phyloP scores from a whole-genome alignment of 78 protist genomes.

The Cavenderia fasciculata region DNA sequence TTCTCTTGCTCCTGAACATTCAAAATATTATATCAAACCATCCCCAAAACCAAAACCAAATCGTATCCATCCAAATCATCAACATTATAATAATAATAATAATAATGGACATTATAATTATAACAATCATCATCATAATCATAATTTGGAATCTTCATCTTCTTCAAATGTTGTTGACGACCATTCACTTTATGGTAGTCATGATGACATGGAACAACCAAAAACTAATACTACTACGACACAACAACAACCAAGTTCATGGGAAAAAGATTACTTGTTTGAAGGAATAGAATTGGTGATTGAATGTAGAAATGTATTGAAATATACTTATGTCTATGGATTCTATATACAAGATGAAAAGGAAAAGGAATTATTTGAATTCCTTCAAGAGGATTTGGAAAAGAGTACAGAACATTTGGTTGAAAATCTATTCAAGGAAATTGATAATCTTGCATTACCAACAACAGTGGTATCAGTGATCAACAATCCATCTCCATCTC shows the following conservation, averaged over 20 bases:
- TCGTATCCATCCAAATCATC: not conserved
- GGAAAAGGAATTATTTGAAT: constrained; percentile 62
- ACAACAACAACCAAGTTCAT: not conserved
- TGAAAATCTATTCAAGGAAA: constrained; percentile 2
- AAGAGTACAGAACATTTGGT: constrained; percentile 36
- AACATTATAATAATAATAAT: not conserved
- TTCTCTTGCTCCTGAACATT: not conserved
- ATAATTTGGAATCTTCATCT: not conserved
- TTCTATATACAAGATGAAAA: constrained; percentile 22
- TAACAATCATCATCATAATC: not conserved
- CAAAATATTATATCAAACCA: not conserved
- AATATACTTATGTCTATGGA: constrained; percentile 61
- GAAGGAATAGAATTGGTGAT: constrained; percentile 39
- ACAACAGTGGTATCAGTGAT: not conserved
- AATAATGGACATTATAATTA: not conserved
- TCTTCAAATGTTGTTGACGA: not conserved
- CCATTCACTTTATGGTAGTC: too few species aligned
- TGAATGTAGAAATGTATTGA: constrained; percentile 53
- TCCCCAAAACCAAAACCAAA: not conserved
- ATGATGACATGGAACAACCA: not conserved
- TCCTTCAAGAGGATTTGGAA: constrained; percentile 27
- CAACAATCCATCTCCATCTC: not conserved
- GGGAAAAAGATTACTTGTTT: not conserved
- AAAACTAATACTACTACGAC: not conserved
- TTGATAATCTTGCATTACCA: not conserved